phyloP scores from a whole-genome alignment of 2,329 filamentous ascomycete species.

The Alternaria atra region DNA sequence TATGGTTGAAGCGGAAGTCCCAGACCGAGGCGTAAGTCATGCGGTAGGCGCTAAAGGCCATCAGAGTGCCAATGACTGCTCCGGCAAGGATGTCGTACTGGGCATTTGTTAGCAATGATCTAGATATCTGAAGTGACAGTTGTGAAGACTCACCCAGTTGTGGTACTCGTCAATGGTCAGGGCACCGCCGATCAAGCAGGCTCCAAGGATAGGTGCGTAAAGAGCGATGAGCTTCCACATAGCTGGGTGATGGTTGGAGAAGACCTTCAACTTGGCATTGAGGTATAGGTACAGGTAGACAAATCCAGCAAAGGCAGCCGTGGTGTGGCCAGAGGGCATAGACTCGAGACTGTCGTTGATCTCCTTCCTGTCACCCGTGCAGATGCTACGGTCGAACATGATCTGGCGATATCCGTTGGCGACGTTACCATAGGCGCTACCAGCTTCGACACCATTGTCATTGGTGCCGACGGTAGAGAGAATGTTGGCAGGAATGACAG shows the following conservation, averaged over 20 bases:
- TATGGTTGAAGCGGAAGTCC: conserved; percentile 74
- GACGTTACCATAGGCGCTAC: conserved; percentile 58
- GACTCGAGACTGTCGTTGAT: conserved; percentile 76
- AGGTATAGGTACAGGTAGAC: conserved; percentile 77
- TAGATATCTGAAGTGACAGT: background rate
- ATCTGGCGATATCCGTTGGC: conserved; percentile 66
- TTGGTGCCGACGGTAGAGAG: conserved; percentile 18
- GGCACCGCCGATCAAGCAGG: conserved; percentile 72
- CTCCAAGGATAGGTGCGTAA: conserved; percentile 73
- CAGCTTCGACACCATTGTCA: conserved; percentile 47
- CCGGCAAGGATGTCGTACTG: conserved; percentile 78
- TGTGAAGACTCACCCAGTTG: conserved; percentile 54
- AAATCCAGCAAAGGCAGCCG: conserved; percentile 76
- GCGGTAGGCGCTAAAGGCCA: conserved; percentile 72
- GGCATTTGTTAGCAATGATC: background rate
- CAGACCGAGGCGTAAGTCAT: conserved; percentile 74
- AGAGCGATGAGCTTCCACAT: conserved; percentile 76
- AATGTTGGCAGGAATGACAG: conserved; percentile 59
- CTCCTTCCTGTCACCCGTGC: conserved; percentile 70
- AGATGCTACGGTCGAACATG: conserved; percentile 75
- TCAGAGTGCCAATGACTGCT: conserved; percentile 69
- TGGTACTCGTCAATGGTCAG: conserved; percentile 77
- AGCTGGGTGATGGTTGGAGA: conserved; percentile 73
- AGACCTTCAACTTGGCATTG: conserved; percentile 81
- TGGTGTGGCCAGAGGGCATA: conserved; percentile 78